Base-by-base conservation (phyloP, 106 monocot genomes). In the Cymbidium sinense region DNA sequence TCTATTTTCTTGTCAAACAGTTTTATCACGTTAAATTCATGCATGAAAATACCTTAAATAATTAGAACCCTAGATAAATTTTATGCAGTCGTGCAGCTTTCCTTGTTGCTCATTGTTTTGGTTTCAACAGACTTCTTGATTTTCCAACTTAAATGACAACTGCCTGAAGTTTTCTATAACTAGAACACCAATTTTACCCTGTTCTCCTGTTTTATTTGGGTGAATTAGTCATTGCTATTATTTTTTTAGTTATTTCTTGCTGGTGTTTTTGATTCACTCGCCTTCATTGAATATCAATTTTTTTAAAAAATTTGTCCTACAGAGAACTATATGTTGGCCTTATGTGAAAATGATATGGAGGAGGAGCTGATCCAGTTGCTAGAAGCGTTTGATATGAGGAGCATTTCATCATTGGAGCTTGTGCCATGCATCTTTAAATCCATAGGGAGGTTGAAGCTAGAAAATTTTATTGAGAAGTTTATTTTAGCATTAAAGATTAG, bases 251-350 rank as follows among this genome's bases (percentile, higher is more conserved):
- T 21, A 17, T 36, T 71, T 18, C 35, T 71, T 71, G 29, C 20
- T 36, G 39, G 67, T 34, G 4, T 18, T 29, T 29, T 67, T 27
- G 23, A 29, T 64, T 54, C n/a, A 54, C 7, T 33, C 4, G 58
- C 33, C 33, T 71, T 4, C 39, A 8, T 47, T 74, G 25, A 27
- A 27, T 74, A 12, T 25, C 44, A 17, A 0, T 4, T 39, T 37
- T n/a, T 27, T 30, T 39, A 39, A 27, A 18, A 39, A 8, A 39
- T 39, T 80, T 85, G 30, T 75, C 79, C 79, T 50, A 47, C 90
- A 95, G 95, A 90, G 81, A 95, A 76, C 75, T 93, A 83, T 79
- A 78, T 95, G 78, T 74, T 95, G 71, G 95, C 95, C 50, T 91
- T 95, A 74, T 90, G 90, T 82, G 83, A 90, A 71, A 84, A 81